Evolutionary conservation across 129 eudicot genomes (phyloP), one percentile per base, ranked within the genome.

Genomic region (Flaveria bidentis): DNA sequence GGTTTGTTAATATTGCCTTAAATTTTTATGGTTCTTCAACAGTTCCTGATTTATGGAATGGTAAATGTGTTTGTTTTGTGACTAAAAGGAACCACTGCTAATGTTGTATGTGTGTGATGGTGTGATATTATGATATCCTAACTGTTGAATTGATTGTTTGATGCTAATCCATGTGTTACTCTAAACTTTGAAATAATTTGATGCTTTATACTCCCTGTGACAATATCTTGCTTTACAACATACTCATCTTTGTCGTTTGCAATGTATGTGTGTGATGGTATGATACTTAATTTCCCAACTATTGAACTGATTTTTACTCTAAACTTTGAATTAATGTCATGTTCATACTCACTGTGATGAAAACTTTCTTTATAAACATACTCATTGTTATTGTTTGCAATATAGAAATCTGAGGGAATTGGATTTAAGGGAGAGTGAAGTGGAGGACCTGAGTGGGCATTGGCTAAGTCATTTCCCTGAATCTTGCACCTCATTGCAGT

Each of bases 401-500:
- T 75, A 80, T 82, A 93, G 98, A 82, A 82, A 88, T 50, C 83
- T 93, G 72, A 87, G 83, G 44, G 90, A 83, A 52, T 68, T 93
- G 62, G 97, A 93, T 80, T 88, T 93, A 80, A 74, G 88, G 17
- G 98, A 93, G 81, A 84, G 98, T 75, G 98, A 93, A 53, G 98
- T 93, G 73, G 97, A 88, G 36, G 98, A 90, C 81, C 78, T 83
- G 11, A 88, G 96, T 49, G 97, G 98, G 53, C 90, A 84, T 71
- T 93, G 98, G 98, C 79, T 93, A 47, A 86, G 92, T 83, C 87
- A 90, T 74, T 93, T 93, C 73, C 98, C 97, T 5, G 96, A 88
- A 67, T 71, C 78, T 46, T 93, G 68, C 71, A 88, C 97, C 10
- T 85, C 97, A 44, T 63, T 93, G 73, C 96, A 86, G 61, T 85